Conservation (phyloP, 352 stramenopile genomes). For the Phytophthora pinifolia region DNA sequence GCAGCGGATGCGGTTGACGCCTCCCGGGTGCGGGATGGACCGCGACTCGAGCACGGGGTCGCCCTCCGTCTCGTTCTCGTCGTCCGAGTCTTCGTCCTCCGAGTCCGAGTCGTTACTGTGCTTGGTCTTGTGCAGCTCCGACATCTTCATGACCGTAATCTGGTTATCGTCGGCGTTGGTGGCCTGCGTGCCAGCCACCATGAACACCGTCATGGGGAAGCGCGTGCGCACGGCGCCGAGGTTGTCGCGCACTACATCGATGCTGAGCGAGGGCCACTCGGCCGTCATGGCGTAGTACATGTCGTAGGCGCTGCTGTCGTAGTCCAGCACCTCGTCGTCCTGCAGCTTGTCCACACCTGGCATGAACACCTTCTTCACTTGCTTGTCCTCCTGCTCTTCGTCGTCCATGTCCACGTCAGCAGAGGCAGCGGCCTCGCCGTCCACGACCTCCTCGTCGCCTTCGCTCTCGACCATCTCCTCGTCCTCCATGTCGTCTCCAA, state of each 20-base stretch:
- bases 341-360: conserved; percentile 89
- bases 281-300: conserved; percentile 99
- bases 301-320: conserved; percentile 98
- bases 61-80: conserved; percentile 94
- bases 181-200: conserved; percentile 96
- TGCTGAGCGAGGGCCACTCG: conserved; percentile 98
- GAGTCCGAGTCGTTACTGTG: conserved; percentile 74
- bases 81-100: conserved; percentile 79
- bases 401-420: conserved; percentile 78
- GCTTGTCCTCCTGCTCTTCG: conserved; percentile 53
- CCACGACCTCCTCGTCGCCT: conserved; percentile 65
- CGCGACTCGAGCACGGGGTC: conserved; percentile 96
- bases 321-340: conserved; percentile 96
- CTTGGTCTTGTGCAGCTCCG: conserved; percentile 95
- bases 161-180: conserved; percentile 93
- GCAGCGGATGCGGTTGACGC: conserved; percentile 94
- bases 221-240: conserved; percentile 91
- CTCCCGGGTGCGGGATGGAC: conserved; percentile 94
- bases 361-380: conserved; percentile 93
- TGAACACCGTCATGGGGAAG: conserved; percentile 96
- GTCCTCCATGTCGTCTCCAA: conserved; percentile 89
- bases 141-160: conserved; percentile 98
- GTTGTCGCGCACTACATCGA: conserved; percentile 97
- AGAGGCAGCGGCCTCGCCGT: conserved; percentile 41
- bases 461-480: conserved; percentile 90